Evolutionary conservation across 2,329 filamentous ascomycete genomes (phyloP), one percentile per base, ranked within the genome.

Genomic region (Allantophomopsis cytisporea): DNA sequence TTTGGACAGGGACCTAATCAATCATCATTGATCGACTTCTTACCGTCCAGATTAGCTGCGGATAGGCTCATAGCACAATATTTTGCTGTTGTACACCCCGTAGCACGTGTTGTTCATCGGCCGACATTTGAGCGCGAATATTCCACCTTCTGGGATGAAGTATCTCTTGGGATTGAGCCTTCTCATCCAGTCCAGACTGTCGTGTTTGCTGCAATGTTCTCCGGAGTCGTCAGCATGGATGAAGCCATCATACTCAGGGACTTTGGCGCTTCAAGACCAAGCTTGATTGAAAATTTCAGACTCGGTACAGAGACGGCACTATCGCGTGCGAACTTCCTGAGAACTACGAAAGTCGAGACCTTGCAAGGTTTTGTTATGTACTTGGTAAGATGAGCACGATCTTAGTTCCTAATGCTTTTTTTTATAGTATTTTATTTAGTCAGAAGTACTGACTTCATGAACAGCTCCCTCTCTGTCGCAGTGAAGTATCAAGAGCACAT

Each of bases 351-450:
- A 47, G 60, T 84, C n/a, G 79, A 85, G 55, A 83, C 78, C 1
- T 63, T 88, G 49, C 83, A 87, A 53, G 80, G 79, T 1, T 80
- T 86, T 49, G 73, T 86, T 30, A 80, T 85, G 65, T 87, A 85
- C 47, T 63, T 86, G 59, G 76, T 82, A 56, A 59, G 70, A 62
- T 31, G 16, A 38, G 35, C 31, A 23, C 16, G 14, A 11, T 31
- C 11, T 18, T 20, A 7, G 20, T 34, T 8, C 14, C 7, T n/a
- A 8, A 12, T 10, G 8, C 8, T 28, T 12, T 28, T 21, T 28
- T 6, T 16, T 31, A 31, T 20, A 31, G 30, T 39, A 5, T 33
- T 37, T 34, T 40, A 8, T 6, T n/a, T 12, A 31, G 21, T 34
- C 31, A 15, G 14, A 17, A 38, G 7, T 36, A 23, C 35, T 36